Percentiles rank a stretch among this genome's conserved stretches.
These are phyloP conservation scores for Phytophthora citricola DNA, from an alignment of 352 stramenopile species.

Conservation along the genomic window DNA sequence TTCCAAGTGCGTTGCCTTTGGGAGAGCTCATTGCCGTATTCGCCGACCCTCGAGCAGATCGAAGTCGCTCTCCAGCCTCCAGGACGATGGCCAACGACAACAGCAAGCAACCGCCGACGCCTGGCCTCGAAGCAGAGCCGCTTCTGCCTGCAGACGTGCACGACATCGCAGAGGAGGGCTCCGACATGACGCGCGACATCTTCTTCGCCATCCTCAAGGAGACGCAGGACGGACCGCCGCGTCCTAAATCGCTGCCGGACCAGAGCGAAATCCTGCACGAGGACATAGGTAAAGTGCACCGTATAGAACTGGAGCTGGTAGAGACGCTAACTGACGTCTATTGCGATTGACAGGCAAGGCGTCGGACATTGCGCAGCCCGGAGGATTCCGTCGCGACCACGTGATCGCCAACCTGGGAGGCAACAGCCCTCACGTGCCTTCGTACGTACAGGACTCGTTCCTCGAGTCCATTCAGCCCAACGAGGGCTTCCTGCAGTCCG, in stretches of 20 bases:
- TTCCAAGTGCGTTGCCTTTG: conserved; percentile 5
- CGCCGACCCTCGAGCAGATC: conserved; percentile 16
- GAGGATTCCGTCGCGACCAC: conserved; percentile 63
- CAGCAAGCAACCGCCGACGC: conserved; percentile 12
- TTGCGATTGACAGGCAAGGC: conserved; percentile 42
- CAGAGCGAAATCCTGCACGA: conserved; percentile 65
- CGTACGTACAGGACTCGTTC: conserved; percentile 60
- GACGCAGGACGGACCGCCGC: conserved; percentile 46
- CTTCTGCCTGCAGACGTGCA: conserved; percentile 51
- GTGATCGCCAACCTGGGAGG: conserved; percentile 49
- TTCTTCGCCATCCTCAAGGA: conserved; percentile 71
- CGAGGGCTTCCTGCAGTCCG: conserved; percentile 45
- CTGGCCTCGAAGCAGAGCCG: conserved; percentile 22
- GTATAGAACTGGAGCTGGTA: neutral
- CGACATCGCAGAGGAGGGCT: conserved; percentile 62
- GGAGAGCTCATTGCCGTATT: conserved; percentile 19
- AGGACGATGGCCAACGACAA: conserved; percentile 13
- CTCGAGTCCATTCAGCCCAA: conserved; percentile 54
- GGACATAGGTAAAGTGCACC: conserved; percentile 44
- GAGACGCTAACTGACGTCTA: neutral
- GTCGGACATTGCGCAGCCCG: conserved; percentile 60
- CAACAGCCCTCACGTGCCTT: conserved; percentile 37
- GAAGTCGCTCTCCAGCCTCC: neutral
- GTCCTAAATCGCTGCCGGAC: conserved; percentile 56
- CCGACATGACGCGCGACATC: conserved; percentile 74